Percentiles rank a stretch among this genome's conserved stretches.
Evolutionary conservation across 1,139 yeast species (phyloP).

Genomic region (Zygosaccharomyces pseudobailii): DNA sequence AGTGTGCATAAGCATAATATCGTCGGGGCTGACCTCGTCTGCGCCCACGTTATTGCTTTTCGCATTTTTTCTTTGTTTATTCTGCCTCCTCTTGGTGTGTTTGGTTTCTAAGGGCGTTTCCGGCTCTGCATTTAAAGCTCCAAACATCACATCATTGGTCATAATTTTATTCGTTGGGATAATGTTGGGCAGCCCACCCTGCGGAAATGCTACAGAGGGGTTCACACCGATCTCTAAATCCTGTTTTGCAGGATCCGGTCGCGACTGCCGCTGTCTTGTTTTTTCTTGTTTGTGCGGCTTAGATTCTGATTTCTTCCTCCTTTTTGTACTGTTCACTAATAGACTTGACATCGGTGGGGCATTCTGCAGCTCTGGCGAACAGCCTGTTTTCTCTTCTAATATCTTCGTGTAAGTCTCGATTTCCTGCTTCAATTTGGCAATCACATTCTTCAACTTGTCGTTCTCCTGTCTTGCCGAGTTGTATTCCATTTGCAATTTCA

Average conservation of each 20-base stretch:
- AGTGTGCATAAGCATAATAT: conserved; percentile 22
- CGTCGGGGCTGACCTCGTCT: conserved; percentile 19
- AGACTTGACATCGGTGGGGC: conserved; percentile 15
- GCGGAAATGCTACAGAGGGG: conserved; percentile 2
- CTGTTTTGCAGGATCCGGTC: not conserved
- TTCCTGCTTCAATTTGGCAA: conserved; percentile 27
- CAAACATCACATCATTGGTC: conserved; percentile 15
- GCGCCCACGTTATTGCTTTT: not conserved
- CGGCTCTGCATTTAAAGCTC: conserved; percentile 5
- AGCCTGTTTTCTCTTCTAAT: conserved; percentile 7
- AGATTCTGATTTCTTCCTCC: conserved; percentile 13
- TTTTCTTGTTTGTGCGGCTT: not conserved
- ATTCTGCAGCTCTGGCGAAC: conserved; percentile 2
- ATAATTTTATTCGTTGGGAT: conserved; percentile 3
- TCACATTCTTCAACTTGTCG: conserved; percentile 27
- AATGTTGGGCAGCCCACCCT: not conserved
- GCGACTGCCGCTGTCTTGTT: not conserved
- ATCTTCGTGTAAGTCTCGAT: conserved; percentile 30
- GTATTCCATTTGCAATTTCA: conserved; percentile 21
- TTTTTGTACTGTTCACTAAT: conserved; percentile 16
- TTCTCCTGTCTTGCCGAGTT: conserved; percentile 24
- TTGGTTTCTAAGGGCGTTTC: not conserved
- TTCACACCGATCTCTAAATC: conserved; percentile 1
- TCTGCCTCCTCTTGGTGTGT: conserved; percentile 2
- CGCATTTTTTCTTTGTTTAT: conserved; percentile 1